A percentile compares a stretch with the other conserved stretches of the same genome.
phyloP scores from a whole-genome alignment of 116 monocot genomes.

The Phalaenopsis hybrid region DNA sequence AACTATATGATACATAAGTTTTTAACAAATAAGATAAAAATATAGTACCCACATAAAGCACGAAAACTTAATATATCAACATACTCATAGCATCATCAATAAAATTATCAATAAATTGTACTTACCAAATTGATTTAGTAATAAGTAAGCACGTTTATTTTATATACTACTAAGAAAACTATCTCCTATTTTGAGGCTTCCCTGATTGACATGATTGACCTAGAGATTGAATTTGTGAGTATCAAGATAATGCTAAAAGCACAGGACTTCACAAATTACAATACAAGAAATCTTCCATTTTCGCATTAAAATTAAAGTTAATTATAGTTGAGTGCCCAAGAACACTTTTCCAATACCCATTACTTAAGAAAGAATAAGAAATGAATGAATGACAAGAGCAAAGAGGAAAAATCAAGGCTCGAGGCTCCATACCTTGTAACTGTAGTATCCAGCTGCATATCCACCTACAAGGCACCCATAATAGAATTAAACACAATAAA shows the following conservation, averaged over 20 bases:
- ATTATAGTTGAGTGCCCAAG: not conserved
- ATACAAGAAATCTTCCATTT: not conserved
- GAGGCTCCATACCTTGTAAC: conserved; percentile 71
- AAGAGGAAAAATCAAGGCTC: not conserved
- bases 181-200: not conserved
- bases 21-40: not conserved
- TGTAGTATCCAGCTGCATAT: conserved; percentile 99
- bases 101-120: not conserved
- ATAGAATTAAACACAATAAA: not conserved
- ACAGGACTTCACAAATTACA: too few relatives aligned
- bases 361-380: not conserved
- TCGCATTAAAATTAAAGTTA: not conserved
- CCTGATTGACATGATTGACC: not conserved
- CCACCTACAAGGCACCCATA: conserved; percentile 48
- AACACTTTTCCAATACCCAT: not conserved
- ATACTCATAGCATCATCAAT: not conserved
- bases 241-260: not conserved
- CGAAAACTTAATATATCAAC: not conserved
- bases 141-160: not conserved
- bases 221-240: not conserved
- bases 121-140: not conserved
- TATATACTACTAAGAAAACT: not conserved
- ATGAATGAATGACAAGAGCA: not conserved
- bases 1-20: not conserved
- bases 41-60: not conserved